Conservation (phyloP, 768 basidiomycete species). For the Kwoniella heveanensis region DNA sequence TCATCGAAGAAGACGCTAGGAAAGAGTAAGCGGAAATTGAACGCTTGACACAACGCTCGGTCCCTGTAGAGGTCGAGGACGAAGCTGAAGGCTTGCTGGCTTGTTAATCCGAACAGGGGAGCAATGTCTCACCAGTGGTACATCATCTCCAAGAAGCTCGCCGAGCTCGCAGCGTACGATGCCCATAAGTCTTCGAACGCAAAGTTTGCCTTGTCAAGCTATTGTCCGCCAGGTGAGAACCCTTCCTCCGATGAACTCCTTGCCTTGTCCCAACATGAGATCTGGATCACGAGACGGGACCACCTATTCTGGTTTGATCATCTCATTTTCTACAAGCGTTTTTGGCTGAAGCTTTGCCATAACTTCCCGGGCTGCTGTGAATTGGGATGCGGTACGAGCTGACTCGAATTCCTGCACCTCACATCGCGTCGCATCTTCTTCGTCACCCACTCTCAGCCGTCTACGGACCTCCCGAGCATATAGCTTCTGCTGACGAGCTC, state of each 20-base stretch:
- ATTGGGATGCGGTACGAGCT: too few relatives aligned
- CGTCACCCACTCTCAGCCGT: constrained; percentile 18
- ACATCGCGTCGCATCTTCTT: too few relatives aligned
- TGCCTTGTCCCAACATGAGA: too few relatives aligned
- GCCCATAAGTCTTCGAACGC: constrained; percentile 21
- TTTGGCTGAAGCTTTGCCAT: too few relatives aligned
- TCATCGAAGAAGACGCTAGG: constrained; percentile 36
- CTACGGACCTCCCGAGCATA: constrained; percentile 38
- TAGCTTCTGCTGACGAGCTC: constrained; percentile 12
- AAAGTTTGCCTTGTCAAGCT: constrained; percentile 28
- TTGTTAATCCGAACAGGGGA: background rate
- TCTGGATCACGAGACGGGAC: too few relatives aligned
- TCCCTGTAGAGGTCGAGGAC: too few relatives aligned
- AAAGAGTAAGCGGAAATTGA: constrained; percentile 25
- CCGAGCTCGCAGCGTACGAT: constrained; percentile 39
- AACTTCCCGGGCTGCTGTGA: too few relatives aligned
- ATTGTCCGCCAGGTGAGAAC: constrained; percentile 38
- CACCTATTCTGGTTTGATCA: too few relatives aligned
- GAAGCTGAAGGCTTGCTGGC: background rate
- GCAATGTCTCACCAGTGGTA: constrained; percentile 30
- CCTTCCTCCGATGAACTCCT: too few relatives aligned
- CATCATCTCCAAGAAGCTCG: constrained; percentile 46
- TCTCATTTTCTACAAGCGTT: too few relatives aligned
- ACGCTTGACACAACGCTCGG: background rate
- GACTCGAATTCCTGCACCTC: too few relatives aligned